Evolutionary conservation across 177 flowering plant genomes (phyloP).

Genomic region (Vitis hybrid): DNA sequence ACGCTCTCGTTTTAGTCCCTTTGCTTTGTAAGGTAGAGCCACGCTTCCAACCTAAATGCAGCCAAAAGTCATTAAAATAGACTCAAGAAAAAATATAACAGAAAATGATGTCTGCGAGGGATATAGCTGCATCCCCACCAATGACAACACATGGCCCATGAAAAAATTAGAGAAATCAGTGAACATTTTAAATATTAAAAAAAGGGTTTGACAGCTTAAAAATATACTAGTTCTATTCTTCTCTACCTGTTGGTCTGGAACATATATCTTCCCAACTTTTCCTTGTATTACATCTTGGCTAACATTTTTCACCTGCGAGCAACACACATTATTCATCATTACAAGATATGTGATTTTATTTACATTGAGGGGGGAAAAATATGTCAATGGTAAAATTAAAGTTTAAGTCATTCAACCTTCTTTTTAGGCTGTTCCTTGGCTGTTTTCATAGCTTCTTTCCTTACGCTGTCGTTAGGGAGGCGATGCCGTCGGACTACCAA

Average conservation of each 20-base stretch:
- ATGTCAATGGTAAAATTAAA: background rate
- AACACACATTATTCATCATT: background rate
- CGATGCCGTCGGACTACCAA: conserved; percentile 84
- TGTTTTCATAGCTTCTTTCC: conserved; percentile 76
- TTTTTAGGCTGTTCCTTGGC: conserved; percentile 59
- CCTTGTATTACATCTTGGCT: conserved; percentile 57
- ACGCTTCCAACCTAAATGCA: conserved; percentile 53
- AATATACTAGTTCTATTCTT: background rate
- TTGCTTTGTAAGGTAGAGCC: conserved; percentile 48
- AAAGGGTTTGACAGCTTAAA: background rate
- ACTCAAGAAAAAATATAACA: background rate
- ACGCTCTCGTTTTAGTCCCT: conserved; percentile 85
- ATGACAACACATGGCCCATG: too few relatives aligned
- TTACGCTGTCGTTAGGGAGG: conserved; percentile 66
- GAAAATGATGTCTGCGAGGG: too few relatives aligned
- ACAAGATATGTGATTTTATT: conserved; percentile 3
- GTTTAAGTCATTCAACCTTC: conserved; percentile 48
- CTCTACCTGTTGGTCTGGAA: conserved; percentile 84
- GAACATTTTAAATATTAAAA: background rate
- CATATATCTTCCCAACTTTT: conserved; percentile 71
- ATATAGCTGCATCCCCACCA: too few relatives aligned
- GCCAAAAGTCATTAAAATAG: conserved; percentile 1
- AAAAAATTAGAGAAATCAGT: too few relatives aligned
- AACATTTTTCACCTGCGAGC: conserved; percentile 78
- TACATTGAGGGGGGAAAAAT: background rate